Conservation (phyloP, 176 grass and related monocot species). For the Zoysia pacifica region DNA sequence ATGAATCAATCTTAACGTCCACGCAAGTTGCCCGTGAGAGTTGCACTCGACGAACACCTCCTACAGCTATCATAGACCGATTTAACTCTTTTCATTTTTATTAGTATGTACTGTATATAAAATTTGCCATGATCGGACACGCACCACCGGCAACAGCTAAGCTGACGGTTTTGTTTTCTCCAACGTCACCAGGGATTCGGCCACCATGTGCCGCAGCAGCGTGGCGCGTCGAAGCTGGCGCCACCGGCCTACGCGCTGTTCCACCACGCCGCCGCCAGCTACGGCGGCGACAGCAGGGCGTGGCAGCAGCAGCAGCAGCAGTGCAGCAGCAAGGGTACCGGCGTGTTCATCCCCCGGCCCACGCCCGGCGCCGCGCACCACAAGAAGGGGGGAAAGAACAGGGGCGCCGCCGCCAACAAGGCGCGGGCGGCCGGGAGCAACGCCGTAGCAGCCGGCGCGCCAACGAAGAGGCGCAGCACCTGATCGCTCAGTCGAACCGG, state of each 20-base stretch:
- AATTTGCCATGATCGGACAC: slow-evolving; percentile 21
- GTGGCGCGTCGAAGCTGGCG: slow-evolving; percentile 41
- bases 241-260: slow-evolving; percentile 57
- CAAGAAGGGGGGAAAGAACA: slow-evolving; percentile 39
- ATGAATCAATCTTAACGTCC: slow-evolving; percentile 29
- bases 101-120: background rate
- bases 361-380: slow-evolving; percentile 28
- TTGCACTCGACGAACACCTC: background rate
- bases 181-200: slow-evolving; percentile 39
- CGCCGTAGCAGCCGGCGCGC: background rate
- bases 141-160: slow-evolving; percentile 9
- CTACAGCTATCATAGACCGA: slow-evolving; percentile 17
- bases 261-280: slow-evolving; percentile 44
- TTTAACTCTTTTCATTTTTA: background rate
- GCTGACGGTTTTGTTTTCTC: background rate
- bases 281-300: background rate
- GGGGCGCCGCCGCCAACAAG: slow-evolving; percentile 31
- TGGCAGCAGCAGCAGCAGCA: slow-evolving; percentile 36
- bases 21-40: slow-evolving; percentile 40
- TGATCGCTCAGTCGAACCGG: background rate
- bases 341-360: slow-evolving; percentile 64
- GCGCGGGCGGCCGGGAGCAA: background rate
- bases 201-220: slow-evolving; percentile 46
- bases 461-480: background rate
- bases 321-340: slow-evolving; percentile 61